Evolutionary conservation across 352 stramenopile genomes (phyloP), one percentile per base, ranked within the genome.

Genomic region (Phytophthora crassamura): DNA sequence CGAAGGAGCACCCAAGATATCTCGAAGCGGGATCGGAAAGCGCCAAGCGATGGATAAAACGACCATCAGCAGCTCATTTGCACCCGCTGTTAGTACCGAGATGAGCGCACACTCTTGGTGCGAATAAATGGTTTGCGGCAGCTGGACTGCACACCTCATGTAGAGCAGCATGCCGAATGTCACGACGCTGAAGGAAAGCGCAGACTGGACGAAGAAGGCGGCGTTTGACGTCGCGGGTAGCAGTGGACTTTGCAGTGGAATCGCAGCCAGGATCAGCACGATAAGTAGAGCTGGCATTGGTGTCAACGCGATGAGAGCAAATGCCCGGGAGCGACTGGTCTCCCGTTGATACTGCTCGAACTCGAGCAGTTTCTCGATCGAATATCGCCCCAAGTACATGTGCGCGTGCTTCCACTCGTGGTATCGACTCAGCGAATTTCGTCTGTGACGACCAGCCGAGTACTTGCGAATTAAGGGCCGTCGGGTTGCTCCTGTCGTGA

Each of bases 341-440:
- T 51, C 6, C 0, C 20, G 14, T 43, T 70, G 42, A 43, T 77
- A 77, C 28, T 64, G 16, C 35, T 73, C 34, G 45, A 68, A 69
- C 10, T 46, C 42, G 35, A 64, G 45, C 10, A 73, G 45, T 41
- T 75, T 75, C n/a, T 75, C 60, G 25, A 77, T 56, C 6, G 64
- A 70, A 36, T 74, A 77, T 6, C 64, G 64, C 5, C 64, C 69
- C 28, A 77, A 46, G 39, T 67, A 73, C 43, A 64, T 57, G 43
- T 77, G 69, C 14, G 64, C 51, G 35, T 63, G 68, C 46, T 69
- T 69, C 66, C 68, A 67, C 10, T 67, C 33, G 30, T 78, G 56
- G 30, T 51, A 60, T 49, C 52, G 18, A 11, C n/a, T 33, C 16
- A 57, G 14, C 8, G 45, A 9, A n/a, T 15, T 12, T 28, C 7